Conservation (phyloP, 257 asterid genomes). For the Linderniella brevidens region DNA sequence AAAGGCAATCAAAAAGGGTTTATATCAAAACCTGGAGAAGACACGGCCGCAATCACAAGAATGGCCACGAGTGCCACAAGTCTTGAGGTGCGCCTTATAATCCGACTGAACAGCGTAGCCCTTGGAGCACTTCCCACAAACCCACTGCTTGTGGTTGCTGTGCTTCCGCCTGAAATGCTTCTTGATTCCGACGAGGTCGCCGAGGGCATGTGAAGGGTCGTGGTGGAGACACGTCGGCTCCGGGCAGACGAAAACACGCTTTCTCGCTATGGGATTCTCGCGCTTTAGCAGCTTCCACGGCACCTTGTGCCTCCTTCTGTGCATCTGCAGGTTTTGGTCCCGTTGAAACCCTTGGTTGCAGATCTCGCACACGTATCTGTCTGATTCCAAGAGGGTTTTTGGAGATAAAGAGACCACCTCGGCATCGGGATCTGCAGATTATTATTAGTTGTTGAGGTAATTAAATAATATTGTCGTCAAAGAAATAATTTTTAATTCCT, state of each 20-base stretch:
- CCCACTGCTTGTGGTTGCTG: conserved; percentile 55
- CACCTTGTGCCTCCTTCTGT: conserved; percentile 68
- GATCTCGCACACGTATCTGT: conserved; percentile 88
- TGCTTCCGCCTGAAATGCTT: conserved; percentile 54
- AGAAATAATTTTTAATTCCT: too few species aligned
- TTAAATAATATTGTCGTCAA: too few species aligned
- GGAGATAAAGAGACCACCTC: conserved; percentile 81
- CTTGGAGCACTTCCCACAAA: conserved; percentile 43
- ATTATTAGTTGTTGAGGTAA: not conserved
- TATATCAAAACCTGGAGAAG: conserved; percentile 43
- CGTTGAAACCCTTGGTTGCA: conserved; percentile 89
- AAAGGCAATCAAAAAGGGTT: too few species aligned
- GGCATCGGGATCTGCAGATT: conserved; percentile 69
- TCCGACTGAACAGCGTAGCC: conserved; percentile 69
- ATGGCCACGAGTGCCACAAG: conserved; percentile 67
- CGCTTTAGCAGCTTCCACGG: conserved; percentile 90
- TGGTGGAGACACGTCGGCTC: conserved; percentile 66
- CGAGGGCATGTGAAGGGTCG: conserved; percentile 66
- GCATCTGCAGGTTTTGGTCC: conserved; percentile 94
- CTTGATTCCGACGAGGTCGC: conserved; percentile 64
- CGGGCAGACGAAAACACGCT: conserved; percentile 59
- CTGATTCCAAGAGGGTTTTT: conserved; percentile 66
- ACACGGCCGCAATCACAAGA: conserved; percentile 79
- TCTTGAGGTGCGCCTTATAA: conserved; percentile 58
- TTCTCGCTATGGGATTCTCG: conserved; percentile 24